Base-by-base conservation (phyloP, 2,329 filamentous ascomycete genomes). In the Colletotrichum sp. region DNA sequence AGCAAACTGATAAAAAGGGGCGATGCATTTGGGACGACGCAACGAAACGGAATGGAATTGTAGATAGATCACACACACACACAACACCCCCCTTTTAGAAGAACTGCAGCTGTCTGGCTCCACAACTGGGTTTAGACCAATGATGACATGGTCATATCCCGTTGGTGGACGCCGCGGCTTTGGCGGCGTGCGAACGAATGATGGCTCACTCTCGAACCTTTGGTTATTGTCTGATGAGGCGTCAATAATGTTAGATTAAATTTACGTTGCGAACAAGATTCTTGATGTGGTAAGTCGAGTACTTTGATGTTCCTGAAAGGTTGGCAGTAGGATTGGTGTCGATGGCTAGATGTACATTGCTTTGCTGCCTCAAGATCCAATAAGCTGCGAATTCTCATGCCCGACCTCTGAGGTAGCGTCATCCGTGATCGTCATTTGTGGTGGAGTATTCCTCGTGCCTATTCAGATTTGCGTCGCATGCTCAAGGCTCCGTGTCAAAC, bases 251-350 rank as follows among this genome's bases (percentile, higher is more conserved):
- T 24, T 64, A 64, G 62, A 64, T 64, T 39, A 16, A 28, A 39
- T 64, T 64, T 63, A 34, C 21, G 24, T 26, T 44, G 59, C 34
- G 21, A 64, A 28, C 8, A 5, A 44, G 5, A 64, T 15, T 21
- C 2, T 24, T 13, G 44, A 52, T 52, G 44, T 24, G 44, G 10
- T 52, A 3, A 52, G 10, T 4, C 13, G 44, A 24, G 6, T 52
- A 0, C n/a, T 52, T 13, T 52, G 18, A 13, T 52, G 0, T 13
- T 0, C 44, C 1, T 13, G 5, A 0, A 49, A 0, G 18, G n/a
- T 49, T 0, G 44, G 0, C 10, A 49, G n/a, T 49, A 21, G 44
- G 1, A 0, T 21, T 21, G 44, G 44, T 13, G 44, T 49, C 12
- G 44, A 21, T 52, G 44, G n/a, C 39, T 2, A 52, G 44, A 3